Percentiles rank a stretch among this genome's conserved stretches.
Evolutionary conservation across 192 early-diverging fungal species (phyloP).

Genomic region (Linnemannia schmuckeri): DNA sequence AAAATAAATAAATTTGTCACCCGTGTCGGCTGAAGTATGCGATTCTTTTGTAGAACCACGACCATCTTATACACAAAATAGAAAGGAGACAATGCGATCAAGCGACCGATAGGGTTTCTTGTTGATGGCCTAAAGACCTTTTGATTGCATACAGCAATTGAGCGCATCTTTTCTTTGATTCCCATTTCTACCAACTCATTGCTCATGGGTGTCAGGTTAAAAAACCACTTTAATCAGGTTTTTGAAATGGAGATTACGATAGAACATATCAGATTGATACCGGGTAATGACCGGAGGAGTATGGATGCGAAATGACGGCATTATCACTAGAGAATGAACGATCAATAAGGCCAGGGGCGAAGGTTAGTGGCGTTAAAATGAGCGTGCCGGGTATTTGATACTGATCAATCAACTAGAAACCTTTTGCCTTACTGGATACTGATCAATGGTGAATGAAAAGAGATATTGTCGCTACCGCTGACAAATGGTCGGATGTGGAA

Average conservation of each 20-base stretch:
- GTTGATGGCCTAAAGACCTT: background rate
- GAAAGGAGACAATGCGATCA: background rate
- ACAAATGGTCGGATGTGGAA: no score
- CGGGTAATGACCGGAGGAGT: no score
- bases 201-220: background rate
- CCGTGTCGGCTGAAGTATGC: background rate
- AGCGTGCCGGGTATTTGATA: no score
- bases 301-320: no score
- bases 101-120: background rate
- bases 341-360: no score
- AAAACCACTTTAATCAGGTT: background rate
- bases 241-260: background rate
- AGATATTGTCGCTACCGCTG: background rate
- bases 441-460: background rate
- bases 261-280: background rate
- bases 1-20: background rate
- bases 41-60: background rate
- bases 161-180: background rate
- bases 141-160: background rate
- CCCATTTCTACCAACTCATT: background rate
- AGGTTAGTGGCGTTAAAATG: no score
- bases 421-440: no score
- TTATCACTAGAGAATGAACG: no score
- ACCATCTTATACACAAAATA: no score
- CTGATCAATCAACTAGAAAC: no score